A percentile compares a stretch with the other conserved stretches of the same genome.
phyloP scores from a whole-genome alignment of 2,329 filamentous ascomycete genomes.

The Ophiostoma perfectum region DNA sequence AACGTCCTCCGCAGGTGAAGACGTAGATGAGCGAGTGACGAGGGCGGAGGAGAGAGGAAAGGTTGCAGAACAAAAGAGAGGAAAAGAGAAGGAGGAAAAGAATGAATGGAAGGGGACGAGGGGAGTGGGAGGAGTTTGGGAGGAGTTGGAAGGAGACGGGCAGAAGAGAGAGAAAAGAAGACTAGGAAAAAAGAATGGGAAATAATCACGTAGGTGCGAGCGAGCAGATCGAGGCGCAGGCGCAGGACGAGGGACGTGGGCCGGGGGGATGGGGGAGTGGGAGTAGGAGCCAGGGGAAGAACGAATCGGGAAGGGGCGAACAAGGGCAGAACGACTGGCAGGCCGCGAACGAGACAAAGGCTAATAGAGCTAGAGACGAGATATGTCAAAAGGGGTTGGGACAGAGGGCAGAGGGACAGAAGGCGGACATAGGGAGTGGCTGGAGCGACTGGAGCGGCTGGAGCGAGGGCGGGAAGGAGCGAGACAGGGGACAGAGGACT shows the following conservation, averaged over 20 bases:
- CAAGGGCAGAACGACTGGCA: slow-evolving; percentile 8
- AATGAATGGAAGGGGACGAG: slow-evolving; percentile 26
- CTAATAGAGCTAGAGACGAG: background rate
- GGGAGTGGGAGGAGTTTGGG: slow-evolving; percentile 24
- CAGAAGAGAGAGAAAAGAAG: slow-evolving; percentile 29
- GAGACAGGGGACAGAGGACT: too few relatives aligned
- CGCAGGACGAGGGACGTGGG: background rate
- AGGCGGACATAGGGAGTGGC: background rate
- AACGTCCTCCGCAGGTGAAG: slow-evolving; percentile 20
- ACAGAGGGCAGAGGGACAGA: background rate
- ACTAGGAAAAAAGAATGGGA: slow-evolving; percentile 23
- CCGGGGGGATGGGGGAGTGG: background rate
- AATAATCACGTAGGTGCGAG: background rate
- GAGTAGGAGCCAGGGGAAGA: slow-evolving; percentile 12
- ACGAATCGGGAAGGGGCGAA: slow-evolving; percentile 12
- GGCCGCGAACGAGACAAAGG: background rate
- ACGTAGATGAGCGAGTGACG: slow-evolving; percentile 21
- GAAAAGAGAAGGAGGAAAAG: slow-evolving; percentile 9
- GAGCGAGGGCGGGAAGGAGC: too few relatives aligned
- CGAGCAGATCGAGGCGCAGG: background rate
- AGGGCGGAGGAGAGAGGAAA: slow-evolving; percentile 17
- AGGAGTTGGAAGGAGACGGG: slow-evolving; percentile 30
- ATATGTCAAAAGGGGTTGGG: background rate
- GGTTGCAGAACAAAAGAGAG: slow-evolving; percentile 11
- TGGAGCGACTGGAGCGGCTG: too few relatives aligned